These are phyloP conservation scores for Fistulinella prunicolor DNA, from an alignment of 768 basidiomycete genomes.

Conservation along the genomic window DNA sequence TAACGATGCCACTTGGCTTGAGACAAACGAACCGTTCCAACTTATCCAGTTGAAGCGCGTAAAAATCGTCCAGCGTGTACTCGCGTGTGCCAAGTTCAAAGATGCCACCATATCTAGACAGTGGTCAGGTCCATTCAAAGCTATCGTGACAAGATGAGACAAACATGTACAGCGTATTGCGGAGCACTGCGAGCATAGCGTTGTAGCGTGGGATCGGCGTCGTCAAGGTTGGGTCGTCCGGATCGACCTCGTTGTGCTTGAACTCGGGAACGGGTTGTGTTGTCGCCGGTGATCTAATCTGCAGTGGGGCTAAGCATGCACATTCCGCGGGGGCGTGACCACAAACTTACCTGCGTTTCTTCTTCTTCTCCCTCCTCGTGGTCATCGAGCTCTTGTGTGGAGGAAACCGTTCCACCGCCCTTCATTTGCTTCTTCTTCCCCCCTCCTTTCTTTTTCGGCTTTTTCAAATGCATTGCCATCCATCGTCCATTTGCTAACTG, in stretches of 20 bases:
- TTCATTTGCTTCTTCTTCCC: constrained; percentile 40
- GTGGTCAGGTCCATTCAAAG: background rate
- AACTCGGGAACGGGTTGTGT: background rate
- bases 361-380: constrained; percentile 15
- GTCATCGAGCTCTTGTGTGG: constrained; percentile 4
- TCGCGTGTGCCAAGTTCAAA: constrained; percentile 80
- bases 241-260: constrained; percentile 40
- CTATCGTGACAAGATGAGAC: constrained; percentile 21
- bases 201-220: constrained; percentile 78
- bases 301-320: background rate
- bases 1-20: constrained; percentile 59
- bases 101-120: constrained; percentile 81
- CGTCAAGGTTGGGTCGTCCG: constrained; percentile 63
- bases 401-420: background rate
- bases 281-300: constrained; percentile 1
- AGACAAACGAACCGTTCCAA: constrained; percentile 75
- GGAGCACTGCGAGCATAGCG: constrained; percentile 80
- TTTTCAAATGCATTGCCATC: constrained; percentile 70
- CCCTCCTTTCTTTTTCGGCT: constrained; percentile 52
- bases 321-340: background rate
- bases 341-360: constrained; percentile 7
- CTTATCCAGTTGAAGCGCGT: constrained; percentile 78
- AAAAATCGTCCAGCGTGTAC: constrained; percentile 88
- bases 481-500: constrained; percentile 72
- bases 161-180: constrained; percentile 84